A percentile compares a stretch with the other conserved stretches of the same genome.
These are phyloP conservation scores for Musa itinerans DNA, from an alignment of 176 grass and related monocot species.

Conservation along the genomic window DNA sequence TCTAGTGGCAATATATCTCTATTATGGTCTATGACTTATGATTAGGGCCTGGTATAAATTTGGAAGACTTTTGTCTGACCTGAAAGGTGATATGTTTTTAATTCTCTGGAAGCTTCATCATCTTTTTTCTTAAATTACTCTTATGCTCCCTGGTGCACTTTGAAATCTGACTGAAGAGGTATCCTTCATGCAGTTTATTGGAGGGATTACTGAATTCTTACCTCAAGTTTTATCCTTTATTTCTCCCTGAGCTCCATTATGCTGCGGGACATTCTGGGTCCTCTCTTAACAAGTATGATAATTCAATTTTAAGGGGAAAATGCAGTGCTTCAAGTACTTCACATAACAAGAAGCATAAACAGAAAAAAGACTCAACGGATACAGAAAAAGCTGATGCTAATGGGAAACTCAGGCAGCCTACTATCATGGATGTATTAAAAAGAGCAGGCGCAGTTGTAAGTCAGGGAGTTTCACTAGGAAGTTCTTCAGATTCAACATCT, in stretches of 20 bases:
- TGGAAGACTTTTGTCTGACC: neutral
- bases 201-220: slow-evolving; percentile 57
- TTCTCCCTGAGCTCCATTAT: slow-evolving; percentile 61
- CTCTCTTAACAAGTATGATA: slow-evolving; percentile 35
- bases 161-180: neutral
- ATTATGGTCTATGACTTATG: no score
- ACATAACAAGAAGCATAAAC: slow-evolving; percentile 50
- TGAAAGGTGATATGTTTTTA: neutral
- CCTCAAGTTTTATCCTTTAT: slow-evolving; percentile 50
- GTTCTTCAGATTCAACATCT: slow-evolving; percentile 37
- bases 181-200: slow-evolving; percentile 49
- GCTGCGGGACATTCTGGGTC: slow-evolving; percentile 38
- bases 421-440: slow-evolving; percentile 64
- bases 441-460: slow-evolving; percentile 54
- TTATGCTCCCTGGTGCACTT: neutral
- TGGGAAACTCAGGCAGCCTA: slow-evolving; percentile 59
- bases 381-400: slow-evolving; percentile 39
- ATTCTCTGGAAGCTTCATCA: neutral
- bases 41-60: no score
- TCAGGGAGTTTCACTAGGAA: slow-evolving; percentile 47
- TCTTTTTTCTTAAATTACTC: neutral
- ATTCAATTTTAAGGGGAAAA: slow-evolving; percentile 42
- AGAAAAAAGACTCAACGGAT: slow-evolving; percentile 32
- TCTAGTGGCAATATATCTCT: no score
- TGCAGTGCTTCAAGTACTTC: slow-evolving; percentile 19